Evolutionary conservation across 768 basidiomycete genomes (phyloP), one percentile per base, ranked within the genome.

Genomic region (Pisolithus marmoratus): DNA sequence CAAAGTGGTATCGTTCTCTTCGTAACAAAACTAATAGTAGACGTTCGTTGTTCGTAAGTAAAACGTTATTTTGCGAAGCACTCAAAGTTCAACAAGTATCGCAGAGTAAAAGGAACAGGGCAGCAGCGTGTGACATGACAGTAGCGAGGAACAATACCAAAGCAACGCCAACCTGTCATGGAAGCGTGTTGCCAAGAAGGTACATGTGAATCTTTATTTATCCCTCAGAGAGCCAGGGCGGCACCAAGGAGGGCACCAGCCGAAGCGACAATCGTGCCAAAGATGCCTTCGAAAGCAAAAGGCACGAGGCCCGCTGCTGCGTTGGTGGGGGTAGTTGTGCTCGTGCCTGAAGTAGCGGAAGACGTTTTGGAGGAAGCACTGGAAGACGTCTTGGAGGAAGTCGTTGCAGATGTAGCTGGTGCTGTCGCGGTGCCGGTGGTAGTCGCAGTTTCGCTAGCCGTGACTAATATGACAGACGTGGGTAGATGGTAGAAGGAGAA

Each of bases 161-260:
- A 11, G 11, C 1, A 14, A 34, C 11, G 31, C 31, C 31, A 34
- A 12, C 31, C 11, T 14, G 12, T 34, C 31, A 34, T 34, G 11
- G 31, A 34, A 34, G 31, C 14, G 11, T 34, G 9, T 12, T 34
- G 31, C 31, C 31, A 34, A 34, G 31, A 34, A 34, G 31, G 31
- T 14, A 34, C 31, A 14, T 9, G 11, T 2, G 31, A 8, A 8
- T 29, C n/a, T 27, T 14, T 34, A 12, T 34, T 34, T 12, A 34
- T 15, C 43, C 20, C 14, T 56, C 49, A 67, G 48, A 69, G 19
- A 12, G 63, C 48, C 3, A 67, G 29, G 5, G 55, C 61, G 4
- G 65, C 63, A 20, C 66, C 66, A 3, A 62, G 40, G 45, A 67
- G 49, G 5, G 52, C 54, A 22, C 63, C 67, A 15, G 60, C 63